Percentiles rank a stretch among this genome's conserved stretches.
phyloP scores from a whole-genome alignment of 768 basidiomycete genomes.

The Leccinum disarticulatum region DNA sequence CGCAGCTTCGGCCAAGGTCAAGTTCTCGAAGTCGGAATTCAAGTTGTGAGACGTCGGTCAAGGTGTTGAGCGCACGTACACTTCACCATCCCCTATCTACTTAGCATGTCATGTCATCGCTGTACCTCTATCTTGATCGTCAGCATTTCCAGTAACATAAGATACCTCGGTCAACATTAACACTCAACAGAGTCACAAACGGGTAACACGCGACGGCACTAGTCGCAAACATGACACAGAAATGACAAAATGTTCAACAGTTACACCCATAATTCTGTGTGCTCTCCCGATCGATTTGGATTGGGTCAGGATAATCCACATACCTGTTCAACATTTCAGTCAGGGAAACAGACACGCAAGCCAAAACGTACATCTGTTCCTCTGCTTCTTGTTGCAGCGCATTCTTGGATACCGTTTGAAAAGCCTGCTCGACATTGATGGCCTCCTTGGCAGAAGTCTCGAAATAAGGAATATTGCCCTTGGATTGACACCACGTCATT shows the following conservation, averaged over 20 bases:
- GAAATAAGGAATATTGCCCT: slow-evolving; percentile 99
- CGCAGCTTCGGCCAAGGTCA: slow-evolving; percentile 65
- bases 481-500: slow-evolving; percentile 99
- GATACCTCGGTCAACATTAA: slow-evolving; percentile 27
- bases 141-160: slow-evolving; percentile 23
- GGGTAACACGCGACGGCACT: slow-evolving; percentile 33
- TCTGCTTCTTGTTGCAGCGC: slow-evolving; percentile 97
- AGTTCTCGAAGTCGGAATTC: slow-evolving; percentile 56
- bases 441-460: slow-evolving; percentile 99
- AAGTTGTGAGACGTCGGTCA: slow-evolving; percentile 41
- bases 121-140: slow-evolving; percentile 12
- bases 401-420: slow-evolving; percentile 99
- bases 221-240: slow-evolving; percentile 27
- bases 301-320: slow-evolving; percentile 98
- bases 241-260: slow-evolving; percentile 51
- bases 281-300: slow-evolving; percentile 92
- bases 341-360: slow-evolving; percentile 10
- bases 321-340: slow-evolving; percentile 56
- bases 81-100: slow-evolving; percentile 9
- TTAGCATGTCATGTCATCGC: slow-evolving; percentile 16
- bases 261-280: slow-evolving; percentile 91
- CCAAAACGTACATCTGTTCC: slow-evolving; percentile 75
- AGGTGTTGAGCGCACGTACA: slow-evolving; percentile 6
- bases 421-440: slow-evolving; percentile 99
- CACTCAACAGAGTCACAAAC: slow-evolving; percentile 33